Evolutionary conservation across 805 yeast genomes (phyloP), one percentile per base, ranked within the genome.

Genomic region (Candida arabinofermentans): DNA sequence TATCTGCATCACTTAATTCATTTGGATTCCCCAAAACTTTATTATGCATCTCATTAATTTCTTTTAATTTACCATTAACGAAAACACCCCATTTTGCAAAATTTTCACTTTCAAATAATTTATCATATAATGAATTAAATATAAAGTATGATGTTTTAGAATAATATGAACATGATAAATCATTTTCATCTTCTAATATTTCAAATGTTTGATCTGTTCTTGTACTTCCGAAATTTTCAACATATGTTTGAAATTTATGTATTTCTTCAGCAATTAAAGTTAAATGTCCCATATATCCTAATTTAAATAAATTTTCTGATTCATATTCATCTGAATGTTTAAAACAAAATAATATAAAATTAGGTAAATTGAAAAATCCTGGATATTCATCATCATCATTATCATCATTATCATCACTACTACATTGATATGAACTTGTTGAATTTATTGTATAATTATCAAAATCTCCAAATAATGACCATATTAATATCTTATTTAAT

Each of bases 191-290:
- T 36, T 48, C 51, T 37, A 58, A 49, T 26, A 57, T 49, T 24
- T 54, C 61, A 41, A 51, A 55, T 22, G 62, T 60, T 41, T 62
- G 62, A 27, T 60, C 65, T 18, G 59, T 61, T 39, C 62, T 49
- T 0, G 65, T 55, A 30, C 58, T 39, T 9, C 66, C 66, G 45
- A 62, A 61, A 41, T 58, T 62, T 37, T 61, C 67, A 39, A 62
- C 64, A 40, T 46, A 39, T 43, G 57, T 60, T 43, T 64, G 68
- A 40, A 77, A 77, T 55, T 77, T 77, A 35, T 75, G 81, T 24
- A 77, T 72, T 47, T 77, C 83, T 51, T 77, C 82, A 46, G 81
- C 76, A 42, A 93, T 87, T 39, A 93, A 69, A 6, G 95, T 88
- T 49, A 93, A 66, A 61, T 93, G 83, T 0, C 83, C 83, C 77